Evolutionary conservation across 2,329 filamentous ascomycete genomes (phyloP).

Genomic region (Monilinia fructigena): DNA sequence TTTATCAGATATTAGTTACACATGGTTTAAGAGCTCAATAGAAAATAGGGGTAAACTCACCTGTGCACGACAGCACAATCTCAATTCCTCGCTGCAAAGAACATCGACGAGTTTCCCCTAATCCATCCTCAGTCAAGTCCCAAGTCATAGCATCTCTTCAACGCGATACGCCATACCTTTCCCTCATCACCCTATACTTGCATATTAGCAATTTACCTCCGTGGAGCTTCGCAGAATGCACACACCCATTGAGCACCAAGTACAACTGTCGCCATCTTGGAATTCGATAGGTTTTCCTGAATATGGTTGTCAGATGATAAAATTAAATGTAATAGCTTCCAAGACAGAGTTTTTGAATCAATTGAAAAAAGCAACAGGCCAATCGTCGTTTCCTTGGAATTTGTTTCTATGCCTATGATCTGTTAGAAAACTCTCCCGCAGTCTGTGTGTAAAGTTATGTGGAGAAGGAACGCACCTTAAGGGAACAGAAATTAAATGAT

Average conservation of each 20-base stretch:
- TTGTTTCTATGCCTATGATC: slow-evolving; percentile 14
- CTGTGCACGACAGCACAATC: slow-evolving; percentile 23
- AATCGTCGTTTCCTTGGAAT: background rate
- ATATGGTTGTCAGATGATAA: slow-evolving; percentile 22
- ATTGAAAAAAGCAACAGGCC: slow-evolving; percentile 11
- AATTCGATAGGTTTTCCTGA: slow-evolving; percentile 22
- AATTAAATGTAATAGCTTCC: background rate
- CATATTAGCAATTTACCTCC: slow-evolving; percentile 13
- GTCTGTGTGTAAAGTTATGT: slow-evolving; percentile 21
- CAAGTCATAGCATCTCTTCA: background rate
- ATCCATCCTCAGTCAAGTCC: slow-evolving; percentile 27
- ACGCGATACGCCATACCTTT: slow-evolving; percentile 17
- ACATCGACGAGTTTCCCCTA: slow-evolving; percentile 61
- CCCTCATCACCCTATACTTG: slow-evolving; percentile 22
- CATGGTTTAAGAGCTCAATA: slow-evolving; percentile 19
- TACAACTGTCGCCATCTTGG: slow-evolving; percentile 48
- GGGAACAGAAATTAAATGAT: slow-evolving; percentile 22
- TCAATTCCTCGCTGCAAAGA: slow-evolving; percentile 19
- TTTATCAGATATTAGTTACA: background rate
- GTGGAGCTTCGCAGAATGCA: slow-evolving; percentile 33
- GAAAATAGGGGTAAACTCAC: slow-evolving; percentile 7
- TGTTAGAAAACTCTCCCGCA: slow-evolving; percentile 21
- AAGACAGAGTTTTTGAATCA: background rate
- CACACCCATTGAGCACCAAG: slow-evolving; percentile 59
- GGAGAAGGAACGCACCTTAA: slow-evolving; percentile 24